Conservation (phyloP, 2,329 filamentous ascomycete species). For the Mycosphaerelloides madeirae region DNA sequence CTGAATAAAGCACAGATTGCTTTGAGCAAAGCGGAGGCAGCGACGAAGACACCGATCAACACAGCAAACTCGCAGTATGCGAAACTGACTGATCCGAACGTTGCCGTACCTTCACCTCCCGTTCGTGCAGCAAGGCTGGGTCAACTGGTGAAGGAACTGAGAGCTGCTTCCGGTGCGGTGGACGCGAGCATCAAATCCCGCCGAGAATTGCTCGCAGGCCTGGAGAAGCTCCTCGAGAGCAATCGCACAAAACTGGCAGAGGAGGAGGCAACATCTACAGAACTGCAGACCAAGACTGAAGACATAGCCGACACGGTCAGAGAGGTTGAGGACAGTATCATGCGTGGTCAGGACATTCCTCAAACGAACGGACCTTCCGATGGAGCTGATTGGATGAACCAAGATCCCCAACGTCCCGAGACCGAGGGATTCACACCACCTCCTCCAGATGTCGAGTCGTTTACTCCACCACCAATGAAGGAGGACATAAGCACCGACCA, state of each 20-base stretch:
- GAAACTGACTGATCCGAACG: slow-evolving; percentile 70
- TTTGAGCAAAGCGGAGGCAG: slow-evolving; percentile 66
- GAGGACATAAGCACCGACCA: slow-evolving; percentile 10
- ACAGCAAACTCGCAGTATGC: slow-evolving; percentile 77
- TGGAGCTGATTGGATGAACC: slow-evolving; percentile 9
- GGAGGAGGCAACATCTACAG: slow-evolving; percentile 63
- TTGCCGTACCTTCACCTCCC: slow-evolving; percentile 69
- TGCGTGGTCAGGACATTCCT: slow-evolving; percentile 68
- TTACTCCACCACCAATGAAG: slow-evolving; percentile 62
- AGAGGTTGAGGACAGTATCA: slow-evolving; percentile 85
- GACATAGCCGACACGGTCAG: slow-evolving; percentile 78
- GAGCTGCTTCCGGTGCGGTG: slow-evolving; percentile 82
- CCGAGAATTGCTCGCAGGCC: slow-evolving; percentile 66
- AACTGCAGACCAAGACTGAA: slow-evolving; percentile 61
- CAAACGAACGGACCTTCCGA: slow-evolving; percentile 26
- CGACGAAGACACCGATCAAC: slow-evolving; percentile 62
- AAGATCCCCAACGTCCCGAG: slow-evolving; percentile 34
- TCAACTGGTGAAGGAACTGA: slow-evolving; percentile 81
- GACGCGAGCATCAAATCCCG: slow-evolving; percentile 85
- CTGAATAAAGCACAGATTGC: slow-evolving; percentile 70
- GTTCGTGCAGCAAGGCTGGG: slow-evolving; percentile 88
- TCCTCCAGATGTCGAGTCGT: slow-evolving; percentile 75
- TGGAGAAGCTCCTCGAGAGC: slow-evolving; percentile 75
- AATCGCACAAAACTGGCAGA: slow-evolving; percentile 65
- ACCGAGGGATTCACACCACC: slow-evolving; percentile 53